Base-by-base conservation (phyloP, 345 rosid genomes). In the Salix koriyanagi region DNA sequence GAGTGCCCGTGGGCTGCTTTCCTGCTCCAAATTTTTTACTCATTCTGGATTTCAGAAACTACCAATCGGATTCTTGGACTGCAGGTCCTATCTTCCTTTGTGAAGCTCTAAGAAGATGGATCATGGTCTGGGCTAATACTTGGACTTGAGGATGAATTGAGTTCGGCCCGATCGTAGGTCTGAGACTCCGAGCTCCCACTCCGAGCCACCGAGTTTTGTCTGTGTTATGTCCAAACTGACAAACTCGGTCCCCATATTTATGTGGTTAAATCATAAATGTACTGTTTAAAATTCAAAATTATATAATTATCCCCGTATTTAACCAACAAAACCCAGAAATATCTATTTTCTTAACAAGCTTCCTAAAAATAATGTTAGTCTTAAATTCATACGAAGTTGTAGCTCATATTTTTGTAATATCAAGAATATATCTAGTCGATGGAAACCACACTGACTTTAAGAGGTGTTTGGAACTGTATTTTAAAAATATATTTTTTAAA, bases 1-100 rank as follows among this genome's bases (percentile, higher is more conserved):
- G 95, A 23, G 95, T 90, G 67, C 97, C 93, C 4, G 90, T 88
- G 62, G 88, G 89, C 80, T 69, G 80, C 81, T 64, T 80, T 65
- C 84, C 88, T 23, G 84, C 86, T 25, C 93, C 92, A 61, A 87
- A 86, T 48, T 73, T 89, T 79, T 61, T 83, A 34, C 81, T 86
- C 93, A 88, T 89, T 30, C 18, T 50, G 46, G 34, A 30, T 37
- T 25, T 34, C 70, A 34, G 44, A 65, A 65, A 65, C 39, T 30
- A 28, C 36, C n/a, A 16, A 30, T 4, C 25, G n/a, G 41, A 32
- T 65, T 65, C 41, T 15, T 32, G n/a, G 9, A 65, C 12, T 30
- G 5, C 39, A 30, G 37, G 28, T n/a, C 23, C 62, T 9, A 3
- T 10, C 62, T n/a, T 56, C 12, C n/a, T n/a, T n/a, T n/a, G 5